Base-by-base conservation (phyloP, 148 eudicot genomes). In the Rhododendron williamsianum region DNA sequence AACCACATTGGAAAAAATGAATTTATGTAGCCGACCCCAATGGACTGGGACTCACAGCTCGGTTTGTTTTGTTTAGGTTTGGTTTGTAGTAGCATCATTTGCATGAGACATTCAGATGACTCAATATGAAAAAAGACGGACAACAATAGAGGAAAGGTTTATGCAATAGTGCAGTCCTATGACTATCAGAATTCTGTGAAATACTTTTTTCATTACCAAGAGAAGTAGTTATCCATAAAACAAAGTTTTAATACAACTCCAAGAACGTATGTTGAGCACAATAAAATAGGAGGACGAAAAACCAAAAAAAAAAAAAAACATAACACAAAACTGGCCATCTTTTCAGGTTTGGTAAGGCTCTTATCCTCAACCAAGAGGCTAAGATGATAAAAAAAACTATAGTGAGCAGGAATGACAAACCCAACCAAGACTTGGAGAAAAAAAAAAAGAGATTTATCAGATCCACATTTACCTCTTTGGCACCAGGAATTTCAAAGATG, bases 401-500 rank as follows among this genome's bases (percentile, higher is more conserved):
- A 86, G 36, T 92, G 93, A 82, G 98, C 98, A 90, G 94, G 96
- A 80, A 97, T 95, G 19, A 93, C 95, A 18, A 95, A 98, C 85
- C 98, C 98, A 83, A 94, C 98, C 46, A 82, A 98, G 94, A 36
- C 98, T 96, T 65, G 98, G 98, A 93, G 58, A 16, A 12, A 95
- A 38, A 12, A 95, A 38, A 93, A 8, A 96, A 94, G 65, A 93
- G 92, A 81, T 96, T 94, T 30, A 98, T 96, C 88, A 95, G 99
- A 69, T 98, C 99, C 95, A 96, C 88, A 67, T 98, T 96, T 87
- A 91, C 98, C 95, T 94, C 89, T 58, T 86, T 90, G 54, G 98
- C 98, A 7, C 96, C 98, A 58, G 98, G 96, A 51, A 96, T 92
- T 88, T 94, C 92, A 30, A 87, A 94, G 23, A 96, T 96, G 0